Conservation (phyloP, 805 yeast species). For the Komagataella ulmi region DNA sequence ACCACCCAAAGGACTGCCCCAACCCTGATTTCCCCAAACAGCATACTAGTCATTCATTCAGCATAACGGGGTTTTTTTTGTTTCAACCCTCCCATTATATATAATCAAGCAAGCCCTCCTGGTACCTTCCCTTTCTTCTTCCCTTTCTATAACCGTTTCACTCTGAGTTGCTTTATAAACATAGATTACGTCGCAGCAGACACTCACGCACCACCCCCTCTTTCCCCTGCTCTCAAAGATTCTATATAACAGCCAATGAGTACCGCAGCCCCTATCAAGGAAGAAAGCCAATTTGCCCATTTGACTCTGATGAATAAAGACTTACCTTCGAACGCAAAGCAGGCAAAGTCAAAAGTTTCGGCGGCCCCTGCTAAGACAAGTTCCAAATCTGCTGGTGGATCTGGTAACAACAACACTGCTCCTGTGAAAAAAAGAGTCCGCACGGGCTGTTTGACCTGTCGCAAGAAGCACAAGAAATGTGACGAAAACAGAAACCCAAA, state of each 20-base stretch:
- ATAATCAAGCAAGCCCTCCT: background rate
- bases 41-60: background rate
- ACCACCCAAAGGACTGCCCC: background rate
- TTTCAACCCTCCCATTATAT: background rate
- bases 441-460: slow-evolving; percentile 35
- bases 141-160: background rate
- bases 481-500: slow-evolving; percentile 37
- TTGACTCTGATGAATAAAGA: background rate
- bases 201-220: background rate
- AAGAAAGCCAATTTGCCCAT: background rate
- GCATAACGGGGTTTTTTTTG: background rate
- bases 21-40: background rate
- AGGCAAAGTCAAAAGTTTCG: background rate
- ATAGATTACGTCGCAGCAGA: background rate
- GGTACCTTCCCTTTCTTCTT: background rate
- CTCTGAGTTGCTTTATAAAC: background rate
- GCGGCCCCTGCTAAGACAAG: background rate
- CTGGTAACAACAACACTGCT: slow-evolving; percentile 13
- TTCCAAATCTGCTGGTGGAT: background rate
- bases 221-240: background rate
- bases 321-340: background rate
- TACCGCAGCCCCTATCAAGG: background rate
- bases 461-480: slow-evolving; percentile 37
- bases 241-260: background rate
- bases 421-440: slow-evolving; percentile 13